Conservation (phyloP, 2,329 filamentous ascomycete genomes). For the Fusarium sp. region DNA sequence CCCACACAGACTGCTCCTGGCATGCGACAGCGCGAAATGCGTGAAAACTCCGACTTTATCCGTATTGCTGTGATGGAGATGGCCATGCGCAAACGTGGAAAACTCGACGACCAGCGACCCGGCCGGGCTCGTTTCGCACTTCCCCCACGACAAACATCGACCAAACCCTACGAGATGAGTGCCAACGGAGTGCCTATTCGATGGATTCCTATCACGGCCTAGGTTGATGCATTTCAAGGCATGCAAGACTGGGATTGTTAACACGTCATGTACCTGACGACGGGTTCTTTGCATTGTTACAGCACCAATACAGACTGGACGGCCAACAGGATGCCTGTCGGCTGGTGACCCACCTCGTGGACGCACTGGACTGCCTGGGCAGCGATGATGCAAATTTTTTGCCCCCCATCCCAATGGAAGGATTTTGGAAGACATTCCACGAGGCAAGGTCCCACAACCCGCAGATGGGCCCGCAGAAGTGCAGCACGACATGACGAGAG, state of each 20-base stretch:
- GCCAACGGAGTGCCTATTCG: constrained; percentile 68
- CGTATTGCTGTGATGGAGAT: constrained; percentile 78
- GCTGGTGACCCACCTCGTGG: constrained; percentile 20
- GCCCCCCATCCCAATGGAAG: constrained; percentile 42
- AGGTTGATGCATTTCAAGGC: constrained; percentile 8
- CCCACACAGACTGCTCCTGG: constrained; percentile 55
- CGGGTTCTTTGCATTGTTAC: constrained; percentile 43
- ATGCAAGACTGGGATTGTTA: constrained; percentile 19
- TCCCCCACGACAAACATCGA: constrained; percentile 69
- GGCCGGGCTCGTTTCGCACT: constrained; percentile 74
- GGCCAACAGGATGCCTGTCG: constrained; percentile 27
- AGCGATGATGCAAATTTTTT: constrained; percentile 45
- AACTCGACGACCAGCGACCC: constrained; percentile 73
- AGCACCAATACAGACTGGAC: constrained; percentile 40
- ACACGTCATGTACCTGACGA: constrained; percentile 46
- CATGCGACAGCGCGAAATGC: constrained; percentile 72
- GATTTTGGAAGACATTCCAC: constrained; percentile 41
- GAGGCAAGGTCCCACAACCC: constrained; percentile 38
- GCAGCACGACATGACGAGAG: constrained; percentile 18
- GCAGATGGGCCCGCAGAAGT: constrained; percentile 21
- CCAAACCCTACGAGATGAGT: constrained; percentile 66
- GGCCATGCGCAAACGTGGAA: constrained; percentile 74
- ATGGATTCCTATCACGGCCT: constrained; percentile 61
- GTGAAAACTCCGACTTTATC: constrained; percentile 77
- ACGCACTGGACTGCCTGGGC: constrained; percentile 40